Evolutionary conservation across 257 asterid genomes (phyloP).

Genomic region (Datura wrightii): DNA sequence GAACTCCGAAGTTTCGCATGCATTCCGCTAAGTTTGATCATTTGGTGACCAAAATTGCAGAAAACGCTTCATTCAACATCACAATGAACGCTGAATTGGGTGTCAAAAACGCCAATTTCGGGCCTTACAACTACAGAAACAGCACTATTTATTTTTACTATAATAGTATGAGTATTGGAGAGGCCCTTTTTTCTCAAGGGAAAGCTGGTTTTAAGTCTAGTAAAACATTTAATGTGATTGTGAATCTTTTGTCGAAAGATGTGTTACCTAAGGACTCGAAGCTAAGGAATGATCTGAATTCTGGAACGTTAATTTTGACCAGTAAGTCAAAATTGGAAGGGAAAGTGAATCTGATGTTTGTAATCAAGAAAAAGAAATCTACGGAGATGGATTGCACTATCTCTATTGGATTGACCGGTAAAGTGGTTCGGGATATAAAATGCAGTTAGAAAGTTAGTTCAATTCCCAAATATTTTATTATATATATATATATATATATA

Average conservation of each 20-base stretch:
- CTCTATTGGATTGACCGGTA: constrained; percentile 27
- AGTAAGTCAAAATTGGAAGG: constrained; percentile 46
- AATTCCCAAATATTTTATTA: not conserved
- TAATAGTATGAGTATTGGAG: constrained; percentile 41
- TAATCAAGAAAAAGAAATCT: constrained; percentile 51
- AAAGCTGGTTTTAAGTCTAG: constrained; percentile 41
- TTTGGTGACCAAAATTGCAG: not conserved
- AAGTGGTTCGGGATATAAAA: constrained; percentile 34
- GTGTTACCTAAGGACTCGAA: constrained; percentile 11
- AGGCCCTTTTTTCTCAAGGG: constrained; percentile 29
- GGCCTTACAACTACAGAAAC: constrained; percentile 43
- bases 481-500: too few relatives aligned
- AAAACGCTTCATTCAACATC: constrained; percentile 35
- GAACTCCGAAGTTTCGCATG: constrained; percentile 49
- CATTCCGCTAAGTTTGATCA: constrained; percentile 30
- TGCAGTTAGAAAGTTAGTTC: constrained; percentile 25
- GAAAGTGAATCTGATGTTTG: constrained; percentile 43
- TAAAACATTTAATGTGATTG: constrained; percentile 32
- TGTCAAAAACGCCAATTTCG: constrained; percentile 57
- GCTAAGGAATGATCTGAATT: constrained; percentile 33
- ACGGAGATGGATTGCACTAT: constrained; percentile 49
- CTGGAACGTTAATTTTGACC: constrained; percentile 42
- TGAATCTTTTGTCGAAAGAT: constrained; percentile 30
- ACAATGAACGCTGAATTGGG: constrained; percentile 42
- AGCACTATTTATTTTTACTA: constrained; percentile 42